These are phyloP conservation scores for Adansonia rubrostipa DNA, from an alignment of 441 rosid species.

Conservation along the genomic window DNA sequence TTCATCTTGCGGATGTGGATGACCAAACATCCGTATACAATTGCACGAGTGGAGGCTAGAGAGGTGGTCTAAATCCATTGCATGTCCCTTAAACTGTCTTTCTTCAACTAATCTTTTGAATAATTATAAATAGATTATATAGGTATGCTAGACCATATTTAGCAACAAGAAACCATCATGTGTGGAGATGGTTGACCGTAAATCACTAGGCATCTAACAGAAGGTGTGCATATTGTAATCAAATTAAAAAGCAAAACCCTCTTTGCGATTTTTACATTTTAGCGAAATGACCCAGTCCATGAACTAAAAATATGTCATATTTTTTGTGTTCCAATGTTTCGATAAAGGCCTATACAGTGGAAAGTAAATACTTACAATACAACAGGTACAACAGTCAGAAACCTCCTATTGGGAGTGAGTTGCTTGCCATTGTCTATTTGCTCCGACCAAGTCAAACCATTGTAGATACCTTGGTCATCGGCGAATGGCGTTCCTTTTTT, in stretches of 20 bases:
- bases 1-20: neutral
- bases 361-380: conserved; percentile 57
- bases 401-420: conserved; percentile 82
- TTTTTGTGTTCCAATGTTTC: too few species aligned
- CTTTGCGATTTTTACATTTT: neutral
- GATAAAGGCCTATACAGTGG: too few species aligned
- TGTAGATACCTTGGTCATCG: conserved; percentile 83
- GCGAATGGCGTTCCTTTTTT: conserved; percentile 91
- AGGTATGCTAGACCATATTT: neutral
- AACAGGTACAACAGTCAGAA: conserved; percentile 77
- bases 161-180: neutral
- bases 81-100: neutral
- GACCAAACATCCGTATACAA: too few species aligned
- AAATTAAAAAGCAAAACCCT: neutral
- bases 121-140: neutral
- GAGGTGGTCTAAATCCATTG: neutral
- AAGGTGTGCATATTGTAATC: neutral
- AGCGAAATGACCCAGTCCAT: neutral
- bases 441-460: conserved; percentile 85
- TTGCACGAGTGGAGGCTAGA: too few species aligned
- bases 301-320: neutral
- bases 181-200: neutral
- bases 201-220: neutral
- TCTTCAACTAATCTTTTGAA: neutral
- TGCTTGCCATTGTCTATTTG: conserved; percentile 87